A percentile compares a stretch with the other conserved stretches of the same genome.
Conservation (phyloP, 257 asterid genomes). For the Catharanthus roseus region DNA sequence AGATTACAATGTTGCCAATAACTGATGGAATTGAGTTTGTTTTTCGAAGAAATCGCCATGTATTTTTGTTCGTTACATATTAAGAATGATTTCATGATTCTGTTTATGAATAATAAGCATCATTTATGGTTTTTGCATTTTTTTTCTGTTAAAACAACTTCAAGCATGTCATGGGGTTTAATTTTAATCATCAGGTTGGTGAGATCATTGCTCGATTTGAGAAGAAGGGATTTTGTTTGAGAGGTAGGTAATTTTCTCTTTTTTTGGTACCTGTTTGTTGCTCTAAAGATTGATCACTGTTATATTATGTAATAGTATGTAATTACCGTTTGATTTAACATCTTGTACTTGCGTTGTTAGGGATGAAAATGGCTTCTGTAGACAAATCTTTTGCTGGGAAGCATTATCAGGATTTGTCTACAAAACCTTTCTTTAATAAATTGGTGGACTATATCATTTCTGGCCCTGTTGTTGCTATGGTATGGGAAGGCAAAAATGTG, state of each 20-base stretch:
- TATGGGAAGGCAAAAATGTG: slow-evolving; percentile 83
- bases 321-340: background rate
- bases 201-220: slow-evolving; percentile 80
- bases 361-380: slow-evolving; percentile 60
- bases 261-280: background rate
- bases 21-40: background rate
- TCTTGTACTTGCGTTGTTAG: slow-evolving; percentile 14
- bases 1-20: background rate
- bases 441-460: slow-evolving; percentile 71
- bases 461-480: slow-evolving; percentile 89
- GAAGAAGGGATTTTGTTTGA: slow-evolving; percentile 78
- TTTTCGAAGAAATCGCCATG: background rate
- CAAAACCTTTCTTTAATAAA: slow-evolving; percentile 72
- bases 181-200: slow-evolving; percentile 49
- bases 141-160: background rate
- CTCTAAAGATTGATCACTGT: background rate
- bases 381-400: slow-evolving; percentile 71
- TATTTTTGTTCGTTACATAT: too few species aligned
- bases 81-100: background rate
- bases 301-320: too few species aligned
- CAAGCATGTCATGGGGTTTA: background rate
- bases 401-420: slow-evolving; percentile 72
- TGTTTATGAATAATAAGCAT: background rate
- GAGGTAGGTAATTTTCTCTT: slow-evolving; percentile 34
- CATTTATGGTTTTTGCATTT: background rate